A percentile compares a stretch with the other conserved stretches of the same genome.
Conservation (phyloP, 2,329 filamentous ascomycete genomes). For the Colletotrichum horii region DNA sequence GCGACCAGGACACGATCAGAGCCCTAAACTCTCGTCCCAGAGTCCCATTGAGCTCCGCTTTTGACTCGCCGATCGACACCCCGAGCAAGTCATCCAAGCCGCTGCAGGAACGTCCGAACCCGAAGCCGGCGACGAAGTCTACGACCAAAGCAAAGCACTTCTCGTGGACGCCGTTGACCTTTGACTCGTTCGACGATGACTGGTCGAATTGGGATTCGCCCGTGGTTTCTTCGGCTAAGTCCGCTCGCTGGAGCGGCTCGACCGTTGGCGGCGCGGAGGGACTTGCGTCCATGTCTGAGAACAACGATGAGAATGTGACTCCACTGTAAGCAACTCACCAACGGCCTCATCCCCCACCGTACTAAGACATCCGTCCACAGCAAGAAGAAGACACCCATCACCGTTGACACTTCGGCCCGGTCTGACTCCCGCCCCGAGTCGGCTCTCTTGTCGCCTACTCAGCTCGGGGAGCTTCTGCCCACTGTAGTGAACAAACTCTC, state of each 20-base stretch:
- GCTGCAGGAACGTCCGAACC: constrained; percentile 28
- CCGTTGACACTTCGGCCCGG: constrained; percentile 30
- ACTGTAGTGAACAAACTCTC: constrained; percentile 74
- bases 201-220: constrained; percentile 70
- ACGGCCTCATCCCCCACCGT: not conserved
- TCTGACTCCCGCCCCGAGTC: constrained; percentile 1
- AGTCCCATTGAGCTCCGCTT: constrained; percentile 40
- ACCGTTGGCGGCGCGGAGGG: constrained; percentile 53
- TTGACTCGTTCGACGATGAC: constrained; percentile 64
- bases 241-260: constrained; percentile 68
- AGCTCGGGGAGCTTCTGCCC: constrained; percentile 66
- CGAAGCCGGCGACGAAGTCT: constrained; percentile 40
- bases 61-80: constrained; percentile 39
- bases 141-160: constrained; percentile 54
- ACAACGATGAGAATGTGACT: constrained; percentile 48
- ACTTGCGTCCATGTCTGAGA: constrained; percentile 51
- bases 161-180: constrained; percentile 64
- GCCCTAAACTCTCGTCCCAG: constrained; percentile 46
- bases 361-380: constrained; percentile 27
- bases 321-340: constrained; percentile 50
- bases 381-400: constrained; percentile 35
- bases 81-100: constrained; percentile 35
- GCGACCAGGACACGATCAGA: constrained; percentile 54
- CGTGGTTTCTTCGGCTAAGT: constrained; percentile 53
- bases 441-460: constrained; percentile 38